Conservation (phyloP, 2,329 filamentous ascomycete species). For the Intubia oerlemansii region DNA sequence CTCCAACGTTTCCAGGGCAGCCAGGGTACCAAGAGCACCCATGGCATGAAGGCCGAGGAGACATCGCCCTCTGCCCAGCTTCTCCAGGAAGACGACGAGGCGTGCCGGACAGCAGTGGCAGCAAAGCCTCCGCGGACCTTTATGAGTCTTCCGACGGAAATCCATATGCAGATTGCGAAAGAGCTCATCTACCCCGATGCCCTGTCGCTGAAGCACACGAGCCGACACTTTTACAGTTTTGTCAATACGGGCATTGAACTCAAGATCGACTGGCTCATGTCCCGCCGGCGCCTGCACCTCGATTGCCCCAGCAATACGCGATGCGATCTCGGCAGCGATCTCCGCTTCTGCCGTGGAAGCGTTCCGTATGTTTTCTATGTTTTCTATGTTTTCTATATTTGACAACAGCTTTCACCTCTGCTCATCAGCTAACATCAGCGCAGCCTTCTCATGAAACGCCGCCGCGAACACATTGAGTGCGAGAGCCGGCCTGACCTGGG, state of each 20-base stretch:
- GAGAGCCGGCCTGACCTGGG: conserved; percentile 33
- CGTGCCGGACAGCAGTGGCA: too few species aligned
- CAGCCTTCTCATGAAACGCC: conserved; percentile 33
- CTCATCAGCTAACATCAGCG: not conserved
- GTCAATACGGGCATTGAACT: conserved; percentile 44
- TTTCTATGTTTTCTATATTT: not conserved
- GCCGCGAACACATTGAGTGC: conserved; percentile 38
- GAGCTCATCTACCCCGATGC: conserved; percentile 49
- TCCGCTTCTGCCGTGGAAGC: conserved; percentile 37
- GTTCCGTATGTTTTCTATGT: conserved; percentile 23
- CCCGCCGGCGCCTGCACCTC: conserved; percentile 38
- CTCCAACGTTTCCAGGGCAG: too few species aligned
- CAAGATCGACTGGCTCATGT: conserved; percentile 48
- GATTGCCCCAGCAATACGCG: conserved; percentile 38
- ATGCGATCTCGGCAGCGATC: conserved; percentile 37
- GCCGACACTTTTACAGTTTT: conserved; percentile 37
- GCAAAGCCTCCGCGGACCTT: too few species aligned
- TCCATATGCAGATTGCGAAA: conserved; percentile 40
- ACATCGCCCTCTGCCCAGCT: too few species aligned
- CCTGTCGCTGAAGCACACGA: conserved; percentile 46
- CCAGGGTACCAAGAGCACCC: too few species aligned
- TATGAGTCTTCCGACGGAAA: conserved; percentile 37
- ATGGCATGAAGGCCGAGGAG: too few species aligned
- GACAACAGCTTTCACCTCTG: not conserved
- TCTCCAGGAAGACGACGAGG: too few species aligned